Base-by-base conservation (phyloP, 2,329 filamentous ascomycete genomes). In the Colletotrichum eremochloae region DNA sequence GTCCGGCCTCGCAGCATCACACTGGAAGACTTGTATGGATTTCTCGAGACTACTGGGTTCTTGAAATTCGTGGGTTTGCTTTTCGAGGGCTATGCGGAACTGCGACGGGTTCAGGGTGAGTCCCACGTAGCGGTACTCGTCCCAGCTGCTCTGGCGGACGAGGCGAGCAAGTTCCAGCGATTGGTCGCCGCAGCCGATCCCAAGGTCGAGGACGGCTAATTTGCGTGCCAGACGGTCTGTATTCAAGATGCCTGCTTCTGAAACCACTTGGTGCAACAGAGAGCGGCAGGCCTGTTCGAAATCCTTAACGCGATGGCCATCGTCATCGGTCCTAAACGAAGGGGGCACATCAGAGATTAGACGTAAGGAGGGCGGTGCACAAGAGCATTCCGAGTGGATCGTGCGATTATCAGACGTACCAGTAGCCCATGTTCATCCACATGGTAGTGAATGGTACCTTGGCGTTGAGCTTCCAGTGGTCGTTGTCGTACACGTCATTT, bases 361-460 rank as follows among this genome's bases (percentile, higher is more conserved):
- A 8, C 24, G n/a, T 8, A 3, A 33, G 33, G 29, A 9, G 40
- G 36, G 36, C 9, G 50, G 33, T 55, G 42, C 15, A 44, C 18
- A 4, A 42, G 40, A 15, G 40, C 40, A 15, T 42, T 14, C 14
- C 12, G 40, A 42, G 40, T 15, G 6, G 1, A 15, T 8, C 3
- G 42, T 6, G 5, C 42, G 42, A 15, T 14, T 12, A 50, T 1
- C 9, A 7, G 3, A 81, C 85, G 77, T 84, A 85, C 89, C 88
- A 91, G 72, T 87, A 90, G 0, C 88, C 89, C 80, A 90, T 85
- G 68, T 90, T 90, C 87, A 90, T 90, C 88, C 89, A 91, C 87
- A 90, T 88, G n/a, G 82, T 83, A 6, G 78, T 75, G 2, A 84
- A 80, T 1, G 85, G 84, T 1, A 86, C 76, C 24, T 82, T 79